Evolutionary conservation across 192 early-diverging fungal genomes (phyloP).

Genomic region (Backusella westeae): DNA sequence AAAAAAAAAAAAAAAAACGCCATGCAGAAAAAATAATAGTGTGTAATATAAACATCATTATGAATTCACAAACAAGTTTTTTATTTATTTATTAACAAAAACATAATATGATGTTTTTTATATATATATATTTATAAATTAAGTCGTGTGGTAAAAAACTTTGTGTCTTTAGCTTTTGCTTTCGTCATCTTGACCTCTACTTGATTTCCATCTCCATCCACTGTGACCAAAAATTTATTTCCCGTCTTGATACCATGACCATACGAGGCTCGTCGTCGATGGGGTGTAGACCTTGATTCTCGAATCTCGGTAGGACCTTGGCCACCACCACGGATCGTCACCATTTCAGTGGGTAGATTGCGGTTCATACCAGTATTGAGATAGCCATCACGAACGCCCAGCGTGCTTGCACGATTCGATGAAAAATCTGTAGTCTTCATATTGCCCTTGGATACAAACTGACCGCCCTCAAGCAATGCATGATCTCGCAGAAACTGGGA

Average conservation of each 20-base stretch:
- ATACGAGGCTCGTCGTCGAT: background rate
- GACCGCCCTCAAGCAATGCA: conserved; percentile 23
- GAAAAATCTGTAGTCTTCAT: background rate
- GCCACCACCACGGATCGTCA: background rate
- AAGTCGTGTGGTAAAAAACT: conserved; percentile 18
- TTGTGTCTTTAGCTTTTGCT: conserved; percentile 19
- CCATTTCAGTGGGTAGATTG: background rate
- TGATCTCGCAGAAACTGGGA: conserved; percentile 45
- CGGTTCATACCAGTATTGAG: background rate
- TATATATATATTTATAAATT: no score
- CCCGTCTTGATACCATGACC: conserved; percentile 31
- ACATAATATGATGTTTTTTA: no score
- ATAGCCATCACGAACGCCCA: background rate
- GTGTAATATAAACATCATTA: no score
- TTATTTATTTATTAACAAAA: no score
- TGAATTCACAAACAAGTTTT: no score
- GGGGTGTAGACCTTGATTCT: conserved; percentile 22
- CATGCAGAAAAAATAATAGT: no score
- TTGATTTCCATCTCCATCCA: conserved; percentile 28
- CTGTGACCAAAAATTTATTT: conserved; percentile 33
- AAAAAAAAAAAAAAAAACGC: no score
- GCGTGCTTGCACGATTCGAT: background rate
- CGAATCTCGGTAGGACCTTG: background rate
- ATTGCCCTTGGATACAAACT: background rate
- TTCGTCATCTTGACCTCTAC: conserved; percentile 36